phyloP scores from a whole-genome alignment of 1,284 basidiomycete species.

The Malassezia sympodialis region DNA sequence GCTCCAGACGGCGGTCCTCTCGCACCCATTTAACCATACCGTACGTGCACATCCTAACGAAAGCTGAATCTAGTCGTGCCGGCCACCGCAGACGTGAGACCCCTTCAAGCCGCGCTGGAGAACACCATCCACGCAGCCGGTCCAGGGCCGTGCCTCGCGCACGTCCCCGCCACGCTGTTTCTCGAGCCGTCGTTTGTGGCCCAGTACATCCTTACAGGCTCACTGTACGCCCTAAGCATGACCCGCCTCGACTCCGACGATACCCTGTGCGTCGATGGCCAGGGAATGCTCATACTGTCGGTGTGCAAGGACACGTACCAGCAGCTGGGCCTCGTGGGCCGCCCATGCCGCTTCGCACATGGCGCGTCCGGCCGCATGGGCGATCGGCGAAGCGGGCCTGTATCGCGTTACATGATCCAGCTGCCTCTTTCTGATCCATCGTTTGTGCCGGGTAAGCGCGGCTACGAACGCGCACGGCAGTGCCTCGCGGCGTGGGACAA shows the following conservation, averaged over 20 bases:
- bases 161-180: constrained; percentile 31
- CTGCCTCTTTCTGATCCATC: constrained; percentile 31
- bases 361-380: constrained; percentile 35
- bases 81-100: not conserved
- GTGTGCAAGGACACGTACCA: constrained; percentile 44
- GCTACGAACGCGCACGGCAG: constrained; percentile 30
- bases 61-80: constrained; percentile 28
- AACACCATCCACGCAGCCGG: not conserved
- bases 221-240: constrained; percentile 30
- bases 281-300: constrained; percentile 35
- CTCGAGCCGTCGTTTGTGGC: constrained; percentile 36
- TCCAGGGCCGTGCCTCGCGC: constrained; percentile 21
- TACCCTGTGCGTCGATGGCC: constrained; percentile 35
- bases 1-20: constrained; percentile 4
- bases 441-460: constrained; percentile 38
- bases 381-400: constrained; percentile 31
- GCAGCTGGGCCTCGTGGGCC: constrained; percentile 36
- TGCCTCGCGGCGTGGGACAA: constrained; percentile 32
- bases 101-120: not conserved
- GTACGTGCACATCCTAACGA: constrained; percentile 8
- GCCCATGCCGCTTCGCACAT: constrained; percentile 31
- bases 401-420: constrained; percentile 34
- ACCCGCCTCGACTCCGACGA: constrained; percentile 26
- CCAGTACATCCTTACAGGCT: constrained; percentile 29
- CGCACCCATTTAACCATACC: constrained; percentile 35